Percentiles rank a stretch among this genome's conserved stretches.
Evolutionary conservation across 2,329 filamentous ascomycete species (phyloP).

Genomic region (Pseudogymnoascus sp.): DNA sequence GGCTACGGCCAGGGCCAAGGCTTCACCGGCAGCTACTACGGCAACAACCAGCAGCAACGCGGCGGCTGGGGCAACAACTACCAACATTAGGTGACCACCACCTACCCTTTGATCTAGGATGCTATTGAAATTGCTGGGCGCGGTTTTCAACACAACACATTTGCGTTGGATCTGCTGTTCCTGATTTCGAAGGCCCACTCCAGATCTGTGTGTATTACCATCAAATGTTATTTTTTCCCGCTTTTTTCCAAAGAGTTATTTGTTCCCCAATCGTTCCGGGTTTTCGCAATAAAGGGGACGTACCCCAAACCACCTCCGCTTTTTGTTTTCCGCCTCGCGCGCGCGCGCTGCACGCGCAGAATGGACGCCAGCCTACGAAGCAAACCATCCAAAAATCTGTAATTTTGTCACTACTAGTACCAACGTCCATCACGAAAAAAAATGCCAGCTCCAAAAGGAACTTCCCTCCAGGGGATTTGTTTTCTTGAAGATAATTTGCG

Average conservation of each 20-base stretch:
- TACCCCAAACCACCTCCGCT: conserved; percentile 3
- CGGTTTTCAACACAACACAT: not conserved
- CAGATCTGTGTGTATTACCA: conserved; percentile 7
- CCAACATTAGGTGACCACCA: conserved; percentile 25
- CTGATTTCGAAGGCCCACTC: not conserved
- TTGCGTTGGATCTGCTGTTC: not conserved
- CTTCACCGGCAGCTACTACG: conserved; percentile 34
- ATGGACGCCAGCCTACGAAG: not conserved
- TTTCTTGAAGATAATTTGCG: not conserved
- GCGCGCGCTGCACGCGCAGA: not conserved
- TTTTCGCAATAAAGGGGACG: conserved; percentile 6
- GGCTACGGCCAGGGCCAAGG: conserved; percentile 28
- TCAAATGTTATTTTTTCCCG: conserved; percentile 1
- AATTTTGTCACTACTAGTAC: conserved; percentile 7
- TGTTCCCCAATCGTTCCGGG: conserved; percentile 1
- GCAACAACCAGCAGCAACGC: conserved; percentile 34
- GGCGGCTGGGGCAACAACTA: conserved; percentile 45
- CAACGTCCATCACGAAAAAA: not conserved
- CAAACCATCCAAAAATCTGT: conserved; percentile 4
- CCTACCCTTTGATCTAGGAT: conserved; percentile 5
- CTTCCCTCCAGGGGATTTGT: not conserved
- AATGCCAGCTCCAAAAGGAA: not conserved
- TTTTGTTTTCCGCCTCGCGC: not conserved
- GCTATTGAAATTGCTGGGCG: not conserved
- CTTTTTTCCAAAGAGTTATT: not conserved